Evolutionary conservation across 2,329 filamentous ascomycete species (phyloP), one percentile per base, ranked within the genome.

Genomic region (Diaporthe citrichinensis): DNA sequence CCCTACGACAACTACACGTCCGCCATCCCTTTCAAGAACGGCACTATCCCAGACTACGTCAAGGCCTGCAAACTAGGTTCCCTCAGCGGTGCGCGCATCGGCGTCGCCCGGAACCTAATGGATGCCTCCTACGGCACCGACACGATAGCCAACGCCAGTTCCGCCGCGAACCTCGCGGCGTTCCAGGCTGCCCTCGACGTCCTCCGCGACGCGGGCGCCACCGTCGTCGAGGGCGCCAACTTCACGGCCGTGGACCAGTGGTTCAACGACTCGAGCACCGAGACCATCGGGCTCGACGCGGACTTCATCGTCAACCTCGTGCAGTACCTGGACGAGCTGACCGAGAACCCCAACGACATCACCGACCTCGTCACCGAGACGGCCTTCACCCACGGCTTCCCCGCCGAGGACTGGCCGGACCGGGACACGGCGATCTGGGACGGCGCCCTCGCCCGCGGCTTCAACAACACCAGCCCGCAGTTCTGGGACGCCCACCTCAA

Each of bases 341-440:
- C 84, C 2, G 83, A 81, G 78, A 94, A 94, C 79, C 91, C 92
- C 0, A 85, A 89, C 76, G 84, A 87, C 72, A 83, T 94, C 65
- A 84, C 83, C 82, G 25, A 83, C 94, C 0, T 83, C 83, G 1
- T 88, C 91, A 15, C 82, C 92, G 4, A 84, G 85, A 41, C 23
- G 0, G 83, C 84, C 44, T 93, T 91, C 78, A 94, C 92, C 0
- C 89, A 90, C 41, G 77, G 78, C 0, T 88, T 86, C 68, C 80
- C 86, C 0, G 81, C 82, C 0, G 92, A 94, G 79, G 86, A 88
- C n/a, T 94, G 88, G 78, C 92, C 92, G 0, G 82, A 86, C 65
- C 86, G 91, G n/a, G 86, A 94, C 82, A 93, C 91, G 0, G 83
- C 76, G 0, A 73, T 87, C 4, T 94, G 91, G 88, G 90, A 93